Evolutionary conservation across 345 rosid species (phyloP).

Genomic region (Citrus hindsii): DNA sequence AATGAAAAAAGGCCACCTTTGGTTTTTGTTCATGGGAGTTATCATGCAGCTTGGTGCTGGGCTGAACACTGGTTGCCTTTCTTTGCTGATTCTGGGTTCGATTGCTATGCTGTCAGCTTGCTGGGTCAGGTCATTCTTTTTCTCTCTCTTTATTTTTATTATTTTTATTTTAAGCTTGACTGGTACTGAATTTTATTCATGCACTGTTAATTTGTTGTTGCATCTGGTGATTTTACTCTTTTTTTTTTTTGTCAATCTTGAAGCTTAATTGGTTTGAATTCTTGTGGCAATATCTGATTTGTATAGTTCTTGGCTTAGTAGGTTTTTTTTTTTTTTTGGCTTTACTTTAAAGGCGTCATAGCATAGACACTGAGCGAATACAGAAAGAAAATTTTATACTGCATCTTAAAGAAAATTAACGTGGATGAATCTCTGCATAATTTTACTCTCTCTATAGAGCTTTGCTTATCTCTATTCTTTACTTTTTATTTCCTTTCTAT

Average conservation of each 20-base stretch:
- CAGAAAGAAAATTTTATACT: not conserved
- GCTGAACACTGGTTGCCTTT: slow-evolving; percentile 89
- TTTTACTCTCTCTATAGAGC: not conserved
- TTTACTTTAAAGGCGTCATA: not conserved
- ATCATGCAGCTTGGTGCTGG: slow-evolving; percentile 99
- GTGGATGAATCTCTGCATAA: not conserved
- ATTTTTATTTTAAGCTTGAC: not conserved
- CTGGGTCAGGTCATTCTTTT: slow-evolving; percentile 59
- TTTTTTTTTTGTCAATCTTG: not conserved
- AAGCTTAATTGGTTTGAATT: not conserved
- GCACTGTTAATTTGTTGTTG: not conserved
- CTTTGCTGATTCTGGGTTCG: slow-evolving; percentile 74
- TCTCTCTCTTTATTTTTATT: not conserved
- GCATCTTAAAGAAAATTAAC: not conserved
- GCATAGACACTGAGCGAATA: not conserved
- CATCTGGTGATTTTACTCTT: not conserved
- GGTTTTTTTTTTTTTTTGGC: not conserved
- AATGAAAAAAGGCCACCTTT: slow-evolving; percentile 43
- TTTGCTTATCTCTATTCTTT: not conserved
- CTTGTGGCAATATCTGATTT: not conserved
- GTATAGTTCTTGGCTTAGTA: not conserved
- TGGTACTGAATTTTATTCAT: not conserved
- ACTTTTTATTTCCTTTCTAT: not conserved
- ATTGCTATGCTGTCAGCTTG: slow-evolving; percentile 78
- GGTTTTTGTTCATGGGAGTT: slow-evolving; percentile 89